A percentile compares a stretch with the other conserved stretches of the same genome.
phyloP scores from a whole-genome alignment of 1,284 basidiomycete genomes.

The Lignosus rhinocerotis region DNA sequence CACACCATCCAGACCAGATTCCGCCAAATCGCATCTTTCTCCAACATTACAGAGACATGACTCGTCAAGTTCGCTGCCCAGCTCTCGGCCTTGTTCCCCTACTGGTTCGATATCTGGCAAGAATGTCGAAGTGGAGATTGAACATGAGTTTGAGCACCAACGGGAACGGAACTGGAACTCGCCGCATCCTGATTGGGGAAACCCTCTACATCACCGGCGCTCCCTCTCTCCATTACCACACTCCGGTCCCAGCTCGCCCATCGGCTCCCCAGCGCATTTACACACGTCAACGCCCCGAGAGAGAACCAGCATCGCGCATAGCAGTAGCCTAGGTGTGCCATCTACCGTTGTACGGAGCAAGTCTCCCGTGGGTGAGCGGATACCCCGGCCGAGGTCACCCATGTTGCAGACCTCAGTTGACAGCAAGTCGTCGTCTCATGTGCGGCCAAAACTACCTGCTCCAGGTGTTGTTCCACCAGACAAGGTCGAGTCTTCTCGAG shows the following conservation, averaged over 20 bases:
- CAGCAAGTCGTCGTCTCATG: constrained; percentile 11
- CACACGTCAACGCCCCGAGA: constrained; percentile 7
- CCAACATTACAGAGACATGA: constrained; percentile 24
- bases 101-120: constrained; percentile 22
- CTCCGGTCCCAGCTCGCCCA: constrained; percentile 24
- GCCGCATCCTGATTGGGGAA: constrained; percentile 48
- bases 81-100: constrained; percentile 24
- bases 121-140: constrained; percentile 27
- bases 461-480: not conserved
- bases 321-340: not conserved
- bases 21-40: constrained; percentile 26
- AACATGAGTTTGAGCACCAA: constrained; percentile 40
- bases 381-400: constrained; percentile 26
- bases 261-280: constrained; percentile 14
- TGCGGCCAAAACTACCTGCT: constrained; percentile 14
- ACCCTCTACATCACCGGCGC: constrained; percentile 8
- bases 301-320: constrained; percentile 9
- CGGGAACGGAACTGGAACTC: constrained; percentile 63
- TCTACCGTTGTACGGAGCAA: constrained; percentile 9
- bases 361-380: constrained; percentile 9
- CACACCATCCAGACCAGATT: constrained; percentile 29
- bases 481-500: constrained; percentile 11
- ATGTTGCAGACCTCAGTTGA: constrained; percentile 12
- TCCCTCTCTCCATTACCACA: constrained; percentile 19
- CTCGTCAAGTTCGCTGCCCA: constrained; percentile 24